Percentiles rank a stretch among this genome's conserved stretches.
Evolutionary conservation across 2,329 filamentous ascomycete genomes (phyloP).

Genomic region (Hymenoscyphus scutula): DNA sequence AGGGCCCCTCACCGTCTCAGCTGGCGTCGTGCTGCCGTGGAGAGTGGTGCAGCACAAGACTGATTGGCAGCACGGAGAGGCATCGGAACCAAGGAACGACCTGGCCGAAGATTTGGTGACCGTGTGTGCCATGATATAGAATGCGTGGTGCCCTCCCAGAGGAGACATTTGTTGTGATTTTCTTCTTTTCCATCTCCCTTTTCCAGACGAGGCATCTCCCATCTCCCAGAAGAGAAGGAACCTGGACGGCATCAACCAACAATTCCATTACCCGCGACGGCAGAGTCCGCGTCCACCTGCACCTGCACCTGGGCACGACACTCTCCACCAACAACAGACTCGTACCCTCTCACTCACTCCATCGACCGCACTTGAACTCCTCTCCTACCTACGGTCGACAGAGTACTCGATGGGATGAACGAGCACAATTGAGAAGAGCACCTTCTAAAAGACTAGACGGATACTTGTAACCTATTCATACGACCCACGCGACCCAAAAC

Average conservation of each 20-base stretch:
- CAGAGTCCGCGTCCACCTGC: too few species aligned
- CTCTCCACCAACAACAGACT: not conserved
- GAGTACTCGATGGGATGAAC: not conserved
- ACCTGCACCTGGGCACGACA: too few species aligned
- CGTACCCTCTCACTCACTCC: not conserved
- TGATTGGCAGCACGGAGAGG: too few species aligned
- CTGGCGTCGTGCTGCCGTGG: conserved; percentile 1
- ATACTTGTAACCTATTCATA: too few species aligned
- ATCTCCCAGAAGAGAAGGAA: not conserved
- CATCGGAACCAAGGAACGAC: conserved; percentile 2
- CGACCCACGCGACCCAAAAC: too few species aligned
- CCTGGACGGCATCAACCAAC: not conserved
- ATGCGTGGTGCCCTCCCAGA: not conserved
- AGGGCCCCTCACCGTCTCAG: too few species aligned
- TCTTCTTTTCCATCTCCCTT: not conserved
- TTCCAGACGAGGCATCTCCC: too few species aligned
- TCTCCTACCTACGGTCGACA: too few species aligned
- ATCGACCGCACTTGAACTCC: not conserved
- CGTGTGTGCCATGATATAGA: conserved; percentile 3
- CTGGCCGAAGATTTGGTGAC: too few species aligned
- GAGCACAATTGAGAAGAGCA: not conserved
- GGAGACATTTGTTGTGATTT: conserved; percentile 1
- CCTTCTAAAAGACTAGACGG: too few species aligned
- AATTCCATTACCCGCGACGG: not conserved
- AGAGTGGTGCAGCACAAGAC: too few species aligned